Evolutionary conservation across 2,329 filamentous ascomycete genomes (phyloP), one percentile per base, ranked within the genome.

Genomic region (Ascochyta viciae-villosae): DNA sequence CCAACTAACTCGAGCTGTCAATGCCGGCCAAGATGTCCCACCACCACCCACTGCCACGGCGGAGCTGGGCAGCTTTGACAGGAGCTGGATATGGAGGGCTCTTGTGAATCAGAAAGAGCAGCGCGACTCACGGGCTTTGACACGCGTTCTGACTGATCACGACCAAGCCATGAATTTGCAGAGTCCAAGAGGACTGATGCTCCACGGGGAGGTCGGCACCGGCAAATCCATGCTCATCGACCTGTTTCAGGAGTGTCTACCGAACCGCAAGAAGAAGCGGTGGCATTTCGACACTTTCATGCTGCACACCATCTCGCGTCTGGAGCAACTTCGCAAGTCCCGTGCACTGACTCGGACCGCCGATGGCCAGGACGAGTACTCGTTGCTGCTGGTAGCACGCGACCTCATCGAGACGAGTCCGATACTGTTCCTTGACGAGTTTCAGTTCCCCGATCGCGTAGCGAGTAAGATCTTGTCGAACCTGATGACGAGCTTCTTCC

Each of bases 271-370:
- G 67, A 94, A 94, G 78, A 81, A 83, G 64, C 81, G 90, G 57
- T 92, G 89, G 87, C 91, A 94, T 70, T 95, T 92, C 76, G 92
- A 91, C 71, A 92, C 89, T 0, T 95, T 95, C 66, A 95, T 95
- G 89, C 80, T 94, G 8, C 87, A 93, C 62, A 87, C 86, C 0
- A 82, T 93, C 42, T 88, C 89, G 1, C 87, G 87, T 46, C 79
- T 95, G 1, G 91, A 94, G 65, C 78, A 82, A 12, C 82, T 90
- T 40, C 81, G 90, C 3, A 74, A 75, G 27, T 72, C 65, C 64
- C 71, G 77, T 29, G 40, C 64, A 19, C 58, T 64, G 26, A 44
- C 49, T 0, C 48, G 56, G 4, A 42, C 57, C 6, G 57, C 64
- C 27, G 64, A 51, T 24, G 50, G 64, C 6, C 70, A 77, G 7